Percentiles rank a stretch among this genome's conserved stretches.
phyloP scores from a whole-genome alignment of 371 early-diverging fungal species.

The Conidiobolus incongruus region DNA sequence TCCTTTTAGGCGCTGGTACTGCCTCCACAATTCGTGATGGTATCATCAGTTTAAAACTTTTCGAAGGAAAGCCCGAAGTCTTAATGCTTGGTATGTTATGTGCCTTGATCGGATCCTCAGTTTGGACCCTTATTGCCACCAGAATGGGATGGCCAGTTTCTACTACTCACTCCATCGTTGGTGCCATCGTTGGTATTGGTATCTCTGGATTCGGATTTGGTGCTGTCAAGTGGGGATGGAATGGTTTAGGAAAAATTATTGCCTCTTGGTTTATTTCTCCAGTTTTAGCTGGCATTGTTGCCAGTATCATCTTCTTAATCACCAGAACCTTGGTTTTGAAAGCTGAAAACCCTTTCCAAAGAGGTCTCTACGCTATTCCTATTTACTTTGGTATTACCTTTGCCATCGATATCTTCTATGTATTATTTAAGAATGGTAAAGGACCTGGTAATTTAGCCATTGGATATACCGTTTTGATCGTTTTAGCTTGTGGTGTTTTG shows the following conservation, averaged over 20 bases:
- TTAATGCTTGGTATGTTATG: no score
- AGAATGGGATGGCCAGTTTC: no score
- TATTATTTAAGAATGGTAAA: constrained; percentile 42
- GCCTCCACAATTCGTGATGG: no score
- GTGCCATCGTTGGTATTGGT: constrained; percentile 62
- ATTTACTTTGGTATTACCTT: constrained; percentile 52
- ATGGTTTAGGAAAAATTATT: constrained; percentile 45
- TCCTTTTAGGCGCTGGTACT: constrained; percentile 63
- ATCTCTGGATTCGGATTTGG: constrained; percentile 41
- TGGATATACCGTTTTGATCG: constrained; percentile 22
- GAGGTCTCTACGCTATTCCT: constrained; percentile 55
- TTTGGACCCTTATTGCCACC: no score
- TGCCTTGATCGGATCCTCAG: no score
- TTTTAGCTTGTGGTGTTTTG: constrained; percentile 27
- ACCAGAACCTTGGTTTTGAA: constrained; percentile 37
- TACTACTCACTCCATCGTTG: no score
- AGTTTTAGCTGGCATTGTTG: constrained; percentile 33
- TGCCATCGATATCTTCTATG: constrained; percentile 41
- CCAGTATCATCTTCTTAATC: constrained; percentile 32
- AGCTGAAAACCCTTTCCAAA: constrained; percentile 37
- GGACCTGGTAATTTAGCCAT: constrained; percentile 17
- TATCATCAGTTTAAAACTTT: no score
- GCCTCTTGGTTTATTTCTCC: constrained; percentile 63
- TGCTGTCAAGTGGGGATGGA: constrained; percentile 41
- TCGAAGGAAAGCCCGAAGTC: no score